Base-by-base conservation (phyloP, 495 filamentous ascomycete species). In the Parachaetomium inaequale region DNA sequence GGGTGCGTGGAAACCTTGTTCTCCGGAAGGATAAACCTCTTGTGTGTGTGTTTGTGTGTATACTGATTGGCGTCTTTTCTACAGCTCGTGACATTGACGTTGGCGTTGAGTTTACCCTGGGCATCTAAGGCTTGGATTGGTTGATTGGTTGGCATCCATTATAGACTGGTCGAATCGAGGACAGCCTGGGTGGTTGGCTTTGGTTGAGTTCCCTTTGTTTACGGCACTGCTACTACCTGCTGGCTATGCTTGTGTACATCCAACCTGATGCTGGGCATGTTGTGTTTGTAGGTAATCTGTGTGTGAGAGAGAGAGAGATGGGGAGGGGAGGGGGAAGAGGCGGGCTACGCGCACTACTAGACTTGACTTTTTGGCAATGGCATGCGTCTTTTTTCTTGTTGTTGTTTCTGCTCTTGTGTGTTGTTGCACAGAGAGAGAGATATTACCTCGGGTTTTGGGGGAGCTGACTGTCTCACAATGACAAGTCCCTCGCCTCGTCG, bases 101-200 rank as follows among this genome's bases (percentile, higher is more conserved):
- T 60, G 94, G 92, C 58, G 94, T 98, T 66, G 93, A 97, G 76
- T 98, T 98, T 78, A 93, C 89, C 67, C 84, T 97, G 67, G 94
- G 92, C 75, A 95, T 98, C 78, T 98, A 88, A 81, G 21, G 4
- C 2, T n/a, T 25, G 23, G n/a, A 26, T 36, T 36, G 36, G 6
- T n/a, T n/a, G 36, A 15, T 40, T 40, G 36, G 36, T 40, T 40
- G 14, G n/a, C n/a, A n/a, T 15, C 12, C 36, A 40, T 15, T 15
- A 40, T 40, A 40, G 14, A 40, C 36, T 40, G 14, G 36, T 15
- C 17, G 36, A 15, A 17, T 40, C 36, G 36, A 36, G 2, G 34
- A 40, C 36, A 17, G 12, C 12, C 17, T 40, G 36, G 17, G 14
- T 8, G 31, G 31, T 8, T 8, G 49, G 25, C 36, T 40, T 40